Base-by-base conservation (phyloP, 2,329 filamentous ascomycete genomes). In the Kalaharituber pfeilii region DNA sequence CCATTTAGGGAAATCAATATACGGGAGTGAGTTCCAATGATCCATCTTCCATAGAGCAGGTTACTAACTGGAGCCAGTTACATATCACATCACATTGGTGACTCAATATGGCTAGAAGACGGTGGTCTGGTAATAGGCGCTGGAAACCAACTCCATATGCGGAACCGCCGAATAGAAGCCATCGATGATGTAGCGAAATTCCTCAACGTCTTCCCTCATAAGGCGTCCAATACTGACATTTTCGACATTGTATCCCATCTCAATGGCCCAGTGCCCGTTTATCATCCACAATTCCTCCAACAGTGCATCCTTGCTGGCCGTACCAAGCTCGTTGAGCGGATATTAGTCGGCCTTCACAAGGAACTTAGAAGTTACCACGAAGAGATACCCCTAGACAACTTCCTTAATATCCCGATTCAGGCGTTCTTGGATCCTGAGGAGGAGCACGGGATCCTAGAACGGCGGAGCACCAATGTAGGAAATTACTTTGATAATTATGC, bases 131-230 rank as follows among this genome's bases (percentile, higher is more conserved):
- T 94, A 5, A 81, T 96, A 54, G 88, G 87, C 1, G 80, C 87
- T 6, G 91, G 91, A 0, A 94, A 94, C 65, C 88, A 95, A 65
- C 73, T 98, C 11, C 88, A 94, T 66, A 74, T 94, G 5, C 82
- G 88, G 65, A 84, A 86, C 62, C 79, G 88, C 56, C 73, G 78
- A n/a, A 78, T 94, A 24, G 76, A 81, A 53, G 62, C 53, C 18
- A 6, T 52, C 5, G 56, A 62, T 50, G 56, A 59, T 27, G 45
- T 59, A 1, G 53, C 58, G 18, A 54, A 57, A 5, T 72, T 73
- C 51, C 66, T 80, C 45, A 71, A 75, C 27, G 69, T 74, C 39
- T 70, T 73, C 2, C 56, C 67, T 64, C 53, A 68, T 61, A 67
- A 69, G 69, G 63, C 73, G 73, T 3, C 73, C 72, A 1, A 75